Evolutionary conservation across 2,329 filamentous ascomycete species (phyloP), one percentile per base, ranked within the genome.

Genomic region (Aspergillus ibericus): DNA sequence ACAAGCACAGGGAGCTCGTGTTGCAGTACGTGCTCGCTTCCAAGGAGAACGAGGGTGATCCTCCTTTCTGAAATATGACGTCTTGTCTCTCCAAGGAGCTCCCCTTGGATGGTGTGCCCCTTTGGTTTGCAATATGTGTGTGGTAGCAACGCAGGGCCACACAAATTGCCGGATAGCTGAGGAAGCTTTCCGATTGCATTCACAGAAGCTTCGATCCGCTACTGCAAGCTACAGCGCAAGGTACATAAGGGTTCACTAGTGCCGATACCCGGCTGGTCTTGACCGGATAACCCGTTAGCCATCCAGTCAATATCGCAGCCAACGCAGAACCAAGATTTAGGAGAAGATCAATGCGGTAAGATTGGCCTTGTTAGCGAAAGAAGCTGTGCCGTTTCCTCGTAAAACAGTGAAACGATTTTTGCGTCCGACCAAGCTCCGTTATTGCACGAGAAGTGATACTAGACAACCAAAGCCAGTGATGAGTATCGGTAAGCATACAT

Each of bases 181-280:
- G 32, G 15, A 52, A 55, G 27, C 20, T 36, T 40, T 29, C 42
- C 20, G 27, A 8, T 15, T 40, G 25, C 22, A 48, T 48, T 48
- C 13, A 29, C 42, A 49, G 36, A 36, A 42, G 29, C 18, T 16
- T 25, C 13, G 27, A 56, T 35, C 16, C 54, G 29, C 46, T 40
- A 47, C 44, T 36, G 47, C 44, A 44, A 29, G n/a, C 22, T 56
- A 48, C 42, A 35, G 53, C 46, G 18, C 29, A 40, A 50, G 54
- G 22, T 42, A 50, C 44, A 56, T 48, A 22, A 34, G 47, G 34
- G 35, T 25, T 44, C 48, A 42, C 34, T 38, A 50, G 44, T 48
- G 44, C 44, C 25, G 36, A 40, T 40, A 16, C n/a, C 22, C n/a
- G 10, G 18, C 6, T 49, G 40, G 32, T 51, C 38, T 51, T 55